These are phyloP conservation scores for Botrytis porri DNA, from an alignment of 2,329 filamentous ascomycete species.

Conservation along the genomic window DNA sequence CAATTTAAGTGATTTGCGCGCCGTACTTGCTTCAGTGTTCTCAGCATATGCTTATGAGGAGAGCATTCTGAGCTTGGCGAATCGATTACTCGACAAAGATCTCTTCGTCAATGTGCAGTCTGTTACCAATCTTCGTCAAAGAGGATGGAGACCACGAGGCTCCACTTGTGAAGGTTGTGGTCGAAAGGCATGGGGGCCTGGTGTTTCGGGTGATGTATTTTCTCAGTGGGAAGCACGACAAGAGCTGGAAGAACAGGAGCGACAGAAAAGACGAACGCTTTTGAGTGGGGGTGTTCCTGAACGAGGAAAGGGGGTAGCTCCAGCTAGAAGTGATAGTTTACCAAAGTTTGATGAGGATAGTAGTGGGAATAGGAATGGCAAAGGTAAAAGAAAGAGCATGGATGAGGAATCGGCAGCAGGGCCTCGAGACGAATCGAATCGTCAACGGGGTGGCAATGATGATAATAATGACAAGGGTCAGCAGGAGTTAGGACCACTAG, in stretches of 20 bases:
- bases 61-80: constrained; percentile 80
- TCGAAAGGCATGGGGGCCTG: constrained; percentile 82
- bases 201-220: constrained; percentile 73
- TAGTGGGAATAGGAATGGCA: constrained; percentile 30
- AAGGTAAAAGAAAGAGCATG: constrained; percentile 37
- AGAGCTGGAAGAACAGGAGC: constrained; percentile 45
- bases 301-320: constrained; percentile 44
- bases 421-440: constrained; percentile 36
- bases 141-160: constrained; percentile 83
- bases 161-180: constrained; percentile 87
- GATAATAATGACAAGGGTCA: constrained; percentile 41
- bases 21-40: constrained; percentile 85
- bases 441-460: constrained; percentile 33
- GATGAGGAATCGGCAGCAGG: constrained; percentile 41
- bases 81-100: constrained; percentile 81
- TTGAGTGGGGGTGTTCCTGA: constrained; percentile 37
- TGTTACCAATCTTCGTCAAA: constrained; percentile 70
- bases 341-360: constrained; percentile 24
- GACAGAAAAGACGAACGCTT: constrained; percentile 39
- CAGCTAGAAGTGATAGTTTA: constrained; percentile 32
- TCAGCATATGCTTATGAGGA: constrained; percentile 94
- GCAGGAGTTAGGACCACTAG: constrained; percentile 59
- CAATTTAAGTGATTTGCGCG: constrained; percentile 80
- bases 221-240: constrained; percentile 73
- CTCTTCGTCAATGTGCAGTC: constrained; percentile 80